Evolutionary conservation across 164 flowering plant species (phyloP).

Genomic region (Tetrastigma voinierianum): DNA sequence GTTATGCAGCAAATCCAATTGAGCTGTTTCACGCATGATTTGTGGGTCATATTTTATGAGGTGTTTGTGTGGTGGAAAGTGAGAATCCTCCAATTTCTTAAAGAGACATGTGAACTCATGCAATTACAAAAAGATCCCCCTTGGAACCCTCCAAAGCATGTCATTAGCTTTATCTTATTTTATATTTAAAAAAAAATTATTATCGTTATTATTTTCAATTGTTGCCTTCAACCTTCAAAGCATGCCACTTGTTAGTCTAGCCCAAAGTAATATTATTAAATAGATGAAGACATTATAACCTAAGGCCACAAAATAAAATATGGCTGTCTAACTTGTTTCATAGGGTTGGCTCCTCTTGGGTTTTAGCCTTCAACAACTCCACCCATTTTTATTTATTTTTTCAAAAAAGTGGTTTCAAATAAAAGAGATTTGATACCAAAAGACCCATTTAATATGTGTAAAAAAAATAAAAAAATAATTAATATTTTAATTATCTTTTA

Average conservation of each 20-base stretch:
- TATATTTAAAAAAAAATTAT: neutral
- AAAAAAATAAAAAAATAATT: too few species aligned
- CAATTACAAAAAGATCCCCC: conserved; percentile 23
- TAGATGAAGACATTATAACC: too few species aligned
- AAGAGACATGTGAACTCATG: conserved; percentile 43
- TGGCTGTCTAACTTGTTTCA: too few species aligned
- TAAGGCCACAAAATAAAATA: too few species aligned
- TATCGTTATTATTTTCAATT: neutral
- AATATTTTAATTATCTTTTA: too few species aligned
- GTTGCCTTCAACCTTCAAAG: neutral
- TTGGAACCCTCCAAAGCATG: conserved; percentile 2
- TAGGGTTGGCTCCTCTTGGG: too few species aligned
- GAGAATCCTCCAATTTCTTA: conserved; percentile 32
- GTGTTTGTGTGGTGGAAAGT: conserved; percentile 46
- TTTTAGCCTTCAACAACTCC: too few species aligned
- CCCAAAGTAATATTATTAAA: too few species aligned
- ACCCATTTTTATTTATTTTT: too few species aligned
- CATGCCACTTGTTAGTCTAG: neutral
- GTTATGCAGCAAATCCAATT: conserved; percentile 51
- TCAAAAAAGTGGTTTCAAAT: too few species aligned
- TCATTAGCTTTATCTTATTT: conserved; percentile 5
- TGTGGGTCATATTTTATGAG: conserved; percentile 54
- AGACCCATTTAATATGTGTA: too few species aligned
- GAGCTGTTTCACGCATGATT: conserved; percentile 68
- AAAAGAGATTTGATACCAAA: too few species aligned